These are phyloP conservation scores for Zarea fungicola DNA, from an alignment of 2,329 filamentous ascomycete genomes.

Conservation along the genomic window DNA sequence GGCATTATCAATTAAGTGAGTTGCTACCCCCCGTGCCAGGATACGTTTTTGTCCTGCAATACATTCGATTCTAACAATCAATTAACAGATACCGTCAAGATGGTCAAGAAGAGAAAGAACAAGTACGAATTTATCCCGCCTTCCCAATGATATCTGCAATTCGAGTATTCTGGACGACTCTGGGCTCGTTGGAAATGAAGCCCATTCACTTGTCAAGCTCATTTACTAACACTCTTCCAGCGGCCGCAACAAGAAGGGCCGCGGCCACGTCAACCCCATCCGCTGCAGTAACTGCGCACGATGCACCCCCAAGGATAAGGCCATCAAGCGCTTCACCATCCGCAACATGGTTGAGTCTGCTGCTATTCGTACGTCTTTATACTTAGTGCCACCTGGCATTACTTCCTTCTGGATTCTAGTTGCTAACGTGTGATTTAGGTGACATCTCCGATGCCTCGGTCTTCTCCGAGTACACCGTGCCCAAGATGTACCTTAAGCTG, in stretches of 20 bases:
- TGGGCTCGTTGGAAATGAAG: neutral
- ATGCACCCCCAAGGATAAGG: conserved; percentile 99
- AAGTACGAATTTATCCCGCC: conserved; percentile 44
- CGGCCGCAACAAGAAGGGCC: conserved; percentile 99
- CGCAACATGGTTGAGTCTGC: conserved; percentile 99
- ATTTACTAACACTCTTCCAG: conserved; percentile 40
- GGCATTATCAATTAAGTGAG: conserved; percentile 16
- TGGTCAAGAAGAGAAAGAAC: conserved; percentile 70
- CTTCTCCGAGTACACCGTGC: conserved; percentile 98
- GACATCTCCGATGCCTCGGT: conserved; percentile 99
- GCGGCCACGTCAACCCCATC: conserved; percentile 99
- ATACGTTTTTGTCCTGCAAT: conserved; percentile 14
- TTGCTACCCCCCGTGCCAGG: conserved; percentile 12
- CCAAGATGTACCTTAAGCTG: conserved; percentile 99
- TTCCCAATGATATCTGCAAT: neutral
- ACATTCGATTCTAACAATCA: conserved; percentile 25
- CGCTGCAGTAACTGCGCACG: conserved; percentile 68
- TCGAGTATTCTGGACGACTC: neutral
- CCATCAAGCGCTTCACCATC: conserved; percentile 99
- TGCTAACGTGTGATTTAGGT: conserved; percentile 52
- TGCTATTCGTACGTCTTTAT: conserved; percentile 81
- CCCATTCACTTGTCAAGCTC: neutral
- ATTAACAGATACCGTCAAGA: conserved; percentile 52
- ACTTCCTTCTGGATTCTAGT: neutral
- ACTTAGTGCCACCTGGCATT: neutral